These are phyloP conservation scores for Nadsonia starkeyi-henricii DNA, from an alignment of 1,139 yeast species.

Conservation along the genomic window DNA sequence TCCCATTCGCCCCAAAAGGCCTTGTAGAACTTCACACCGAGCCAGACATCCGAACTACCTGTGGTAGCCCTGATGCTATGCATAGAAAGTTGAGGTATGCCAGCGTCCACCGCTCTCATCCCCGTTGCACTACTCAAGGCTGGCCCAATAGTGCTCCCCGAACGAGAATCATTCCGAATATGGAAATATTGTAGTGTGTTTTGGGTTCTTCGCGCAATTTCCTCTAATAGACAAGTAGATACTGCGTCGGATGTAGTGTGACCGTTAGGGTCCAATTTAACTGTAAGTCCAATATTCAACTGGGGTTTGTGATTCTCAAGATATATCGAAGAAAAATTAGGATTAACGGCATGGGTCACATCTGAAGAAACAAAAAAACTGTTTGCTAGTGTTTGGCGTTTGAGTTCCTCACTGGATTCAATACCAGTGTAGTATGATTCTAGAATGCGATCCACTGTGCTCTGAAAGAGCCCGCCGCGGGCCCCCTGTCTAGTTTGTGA, in stretches of 20 bases:
- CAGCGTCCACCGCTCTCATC: conserved; percentile 62
- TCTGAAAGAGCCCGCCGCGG: conserved; percentile 72
- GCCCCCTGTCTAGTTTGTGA: conserved; percentile 88
- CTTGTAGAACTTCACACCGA: conserved; percentile 50
- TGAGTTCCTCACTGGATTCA: conserved; percentile 25
- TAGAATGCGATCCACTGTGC: conserved; percentile 53
- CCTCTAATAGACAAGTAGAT: conserved; percentile 45
- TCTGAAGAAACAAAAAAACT: conserved; percentile 83
- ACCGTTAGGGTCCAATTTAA: conserved; percentile 54
- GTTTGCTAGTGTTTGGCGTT: conserved; percentile 28
- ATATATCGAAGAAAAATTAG: conserved; percentile 58
- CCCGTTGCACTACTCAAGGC: conserved; percentile 50
- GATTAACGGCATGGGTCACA: conserved; percentile 90
- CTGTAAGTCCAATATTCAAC: conserved; percentile 56
- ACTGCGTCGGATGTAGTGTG: conserved; percentile 60
- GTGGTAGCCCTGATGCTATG: conserved; percentile 68
- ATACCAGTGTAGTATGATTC: conserved; percentile 21
- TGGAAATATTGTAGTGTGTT: conserved; percentile 40
- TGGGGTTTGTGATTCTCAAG: conserved; percentile 54
- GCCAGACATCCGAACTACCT: conserved; percentile 55
- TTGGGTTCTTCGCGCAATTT: conserved; percentile 39
- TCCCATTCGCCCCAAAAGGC: conserved; percentile 53
- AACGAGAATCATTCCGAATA: conserved; percentile 52
- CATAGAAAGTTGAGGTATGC: conserved; percentile 70
- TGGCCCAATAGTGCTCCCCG: conserved; percentile 79